Percentiles rank a stretch among this genome's conserved stretches.
These are phyloP conservation scores for Apodospora peruviana DNA, from an alignment of 495 filamentous ascomycete species.

Conservation along the genomic window DNA sequence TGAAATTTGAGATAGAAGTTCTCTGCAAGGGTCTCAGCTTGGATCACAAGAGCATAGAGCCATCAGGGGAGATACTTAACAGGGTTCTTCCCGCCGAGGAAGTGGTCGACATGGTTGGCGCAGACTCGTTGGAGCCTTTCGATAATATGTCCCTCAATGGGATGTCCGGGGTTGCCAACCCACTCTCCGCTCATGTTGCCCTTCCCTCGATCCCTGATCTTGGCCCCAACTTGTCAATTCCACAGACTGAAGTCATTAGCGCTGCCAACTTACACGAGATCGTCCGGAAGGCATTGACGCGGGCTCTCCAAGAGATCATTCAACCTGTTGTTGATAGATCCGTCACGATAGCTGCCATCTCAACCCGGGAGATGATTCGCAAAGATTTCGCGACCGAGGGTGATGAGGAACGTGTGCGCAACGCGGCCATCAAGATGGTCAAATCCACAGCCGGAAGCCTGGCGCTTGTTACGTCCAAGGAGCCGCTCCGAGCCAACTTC, in stretches of 20 bases:
- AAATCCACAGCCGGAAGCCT: conserved; percentile 87
- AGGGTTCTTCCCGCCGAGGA: conserved; percentile 59
- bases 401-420: conserved; percentile 78
- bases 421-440: conserved; percentile 84
- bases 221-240: conserved; percentile 64
- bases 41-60: conserved; percentile 80
- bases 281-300: conserved; percentile 73
- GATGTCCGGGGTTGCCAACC: conserved; percentile 61
- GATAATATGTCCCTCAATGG: conserved; percentile 70
- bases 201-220: conserved; percentile 75
- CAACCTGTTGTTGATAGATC: conserved; percentile 94
- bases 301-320: conserved; percentile 90
- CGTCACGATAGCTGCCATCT: conserved; percentile 94
- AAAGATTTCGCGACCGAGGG: conserved; percentile 95
- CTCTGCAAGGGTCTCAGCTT: conserved; percentile 87
- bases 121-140: conserved; percentile 59
- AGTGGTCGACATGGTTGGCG: conserved; percentile 40
- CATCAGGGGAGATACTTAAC: conserved; percentile 72
- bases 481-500: conserved; percentile 92
- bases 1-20: conserved; percentile 98
- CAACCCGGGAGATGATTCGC: conserved; percentile 83
- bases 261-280: conserved; percentile 71
- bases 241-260: conserved; percentile 69
- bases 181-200: conserved; percentile 68
- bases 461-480: conserved; percentile 95